Base-by-base conservation (phyloP, 1,139 yeast genomes). In the Yamadazyma dendronema region DNA sequence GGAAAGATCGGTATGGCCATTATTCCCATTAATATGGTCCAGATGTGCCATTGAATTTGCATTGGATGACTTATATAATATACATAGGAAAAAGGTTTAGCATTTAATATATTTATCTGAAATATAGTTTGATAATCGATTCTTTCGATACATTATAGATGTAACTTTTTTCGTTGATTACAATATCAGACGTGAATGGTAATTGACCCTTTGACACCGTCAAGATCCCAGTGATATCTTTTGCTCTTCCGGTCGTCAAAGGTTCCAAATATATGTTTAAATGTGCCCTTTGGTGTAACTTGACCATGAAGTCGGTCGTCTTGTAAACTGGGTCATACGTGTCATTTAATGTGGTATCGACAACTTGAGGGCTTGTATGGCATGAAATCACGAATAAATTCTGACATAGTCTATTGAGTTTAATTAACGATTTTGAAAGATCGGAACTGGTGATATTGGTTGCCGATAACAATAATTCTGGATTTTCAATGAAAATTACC, bases 1-100 rank as follows among this genome's bases (percentile, higher is more conserved):
- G 4, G 97, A 90, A 58, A 72, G 85, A 47, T 84, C 95, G 34
- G 89, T 90, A 0, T 92, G 98, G 98, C 96, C 96, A 1, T 77
- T 87, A 42, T 72, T 88, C 46, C 88, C 97, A 0, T 67, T 90
- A 31, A 67, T 94, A 30, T 83, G 90, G 80, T 85, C 96, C 0
- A 68, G 99, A 38, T 87, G 97, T 53, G 80, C 92, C 1, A 84
- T 90, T 40, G 99, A 92, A 62, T 86, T 85, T 63, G 85, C 90
- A 23, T 68, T 92, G 41, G 96, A 90, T 56, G 89, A 84, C 56
- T 71, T 82, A 50, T 79, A 81, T 55, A 76, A 73, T 58, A 61
- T 72, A 44, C 73, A 74, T 54, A 61, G 72, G 45, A 69, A 70
- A 48, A 59, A 37, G 34, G 36, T 32, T 14, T 50, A 37, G 13